Conservation (phyloP, 2,329 filamentous ascomycete genomes). For the Hypoxylon sp. region DNA sequence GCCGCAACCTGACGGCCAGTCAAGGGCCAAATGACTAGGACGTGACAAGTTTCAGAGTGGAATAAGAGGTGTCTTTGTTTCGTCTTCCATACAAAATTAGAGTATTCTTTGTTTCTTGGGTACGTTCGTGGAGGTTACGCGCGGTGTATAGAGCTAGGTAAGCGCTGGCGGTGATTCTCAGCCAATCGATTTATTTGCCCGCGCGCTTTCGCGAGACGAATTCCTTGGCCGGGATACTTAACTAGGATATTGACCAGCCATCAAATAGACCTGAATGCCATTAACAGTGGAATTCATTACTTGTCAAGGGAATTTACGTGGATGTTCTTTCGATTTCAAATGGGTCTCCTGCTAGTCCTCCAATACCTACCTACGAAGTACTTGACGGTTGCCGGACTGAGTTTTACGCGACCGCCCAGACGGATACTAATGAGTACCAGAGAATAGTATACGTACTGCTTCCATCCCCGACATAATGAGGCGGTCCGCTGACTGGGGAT, state of each 20-base stretch:
- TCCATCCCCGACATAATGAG: background rate
- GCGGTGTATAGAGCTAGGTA: constrained; percentile 47
- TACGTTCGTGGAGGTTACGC: constrained; percentile 45
- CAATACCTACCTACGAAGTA: constrained; percentile 1
- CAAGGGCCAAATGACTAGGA: constrained; percentile 34
- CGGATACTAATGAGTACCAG: background rate
- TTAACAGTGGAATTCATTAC: constrained; percentile 12
- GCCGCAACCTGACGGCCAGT: constrained; percentile 25
- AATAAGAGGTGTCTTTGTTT: constrained; percentile 46
- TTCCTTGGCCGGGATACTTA: constrained; percentile 31
- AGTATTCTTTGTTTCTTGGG: constrained; percentile 48
- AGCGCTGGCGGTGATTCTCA: constrained; percentile 48
- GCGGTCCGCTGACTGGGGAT: background rate
- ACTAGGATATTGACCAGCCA: constrained; percentile 26
- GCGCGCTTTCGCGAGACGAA: constrained; percentile 33
- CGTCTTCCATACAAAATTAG: constrained; percentile 36
- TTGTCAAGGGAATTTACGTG: constrained; percentile 15
- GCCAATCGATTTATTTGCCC: constrained; percentile 51
- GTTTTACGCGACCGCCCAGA: background rate
- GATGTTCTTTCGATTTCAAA: constrained; percentile 2
- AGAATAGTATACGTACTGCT: background rate
- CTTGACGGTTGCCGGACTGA: background rate
- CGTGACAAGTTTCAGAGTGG: constrained; percentile 40
- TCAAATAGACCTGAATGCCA: constrained; percentile 18
- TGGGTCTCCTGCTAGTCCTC: background rate